Evolutionary conservation across 2,329 filamentous ascomycete genomes (phyloP).

Genomic region (Monilinia laxa): DNA sequence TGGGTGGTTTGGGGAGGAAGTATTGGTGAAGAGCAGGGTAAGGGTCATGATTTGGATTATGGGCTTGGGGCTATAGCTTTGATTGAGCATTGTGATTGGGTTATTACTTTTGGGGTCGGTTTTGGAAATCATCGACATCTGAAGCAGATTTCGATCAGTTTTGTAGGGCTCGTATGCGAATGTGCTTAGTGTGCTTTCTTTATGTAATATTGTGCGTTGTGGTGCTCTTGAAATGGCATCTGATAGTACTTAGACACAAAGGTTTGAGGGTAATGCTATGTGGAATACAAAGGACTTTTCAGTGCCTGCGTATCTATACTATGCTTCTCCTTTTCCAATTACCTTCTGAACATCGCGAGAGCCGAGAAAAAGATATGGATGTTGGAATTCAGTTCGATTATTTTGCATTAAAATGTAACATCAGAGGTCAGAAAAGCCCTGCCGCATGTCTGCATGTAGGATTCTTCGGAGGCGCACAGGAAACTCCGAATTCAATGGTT

Average conservation of each 20-base stretch:
- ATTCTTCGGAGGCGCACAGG: neutral
- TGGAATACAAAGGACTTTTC: neutral
- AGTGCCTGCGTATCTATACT: neutral
- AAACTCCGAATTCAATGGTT: neutral
- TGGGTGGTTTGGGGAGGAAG: no score
- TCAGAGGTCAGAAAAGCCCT: neutral
- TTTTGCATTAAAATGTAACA: neutral
- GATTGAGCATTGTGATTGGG: neutral
- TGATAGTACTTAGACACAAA: neutral
- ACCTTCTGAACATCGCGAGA: no score
- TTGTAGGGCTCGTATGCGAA: neutral
- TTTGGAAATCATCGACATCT: neutral
- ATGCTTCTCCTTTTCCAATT: neutral
- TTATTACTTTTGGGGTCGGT: neutral
- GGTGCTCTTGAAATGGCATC: neutral
- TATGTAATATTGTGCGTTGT: neutral
- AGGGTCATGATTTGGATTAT: neutral
- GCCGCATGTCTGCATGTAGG: neutral
- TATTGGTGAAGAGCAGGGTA: neutral
- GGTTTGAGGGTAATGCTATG: neutral
- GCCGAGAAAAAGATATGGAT: neutral
- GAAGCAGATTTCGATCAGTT: conserved; percentile 1
- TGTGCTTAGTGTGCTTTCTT: neutral
- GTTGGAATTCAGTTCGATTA: neutral
- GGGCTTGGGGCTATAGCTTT: neutral